Percentiles rank a stretch among this genome's conserved stretches.
Evolutionary conservation across 441 rosid genomes (phyloP).

Genomic region (Syzygium syzygioides): DNA sequence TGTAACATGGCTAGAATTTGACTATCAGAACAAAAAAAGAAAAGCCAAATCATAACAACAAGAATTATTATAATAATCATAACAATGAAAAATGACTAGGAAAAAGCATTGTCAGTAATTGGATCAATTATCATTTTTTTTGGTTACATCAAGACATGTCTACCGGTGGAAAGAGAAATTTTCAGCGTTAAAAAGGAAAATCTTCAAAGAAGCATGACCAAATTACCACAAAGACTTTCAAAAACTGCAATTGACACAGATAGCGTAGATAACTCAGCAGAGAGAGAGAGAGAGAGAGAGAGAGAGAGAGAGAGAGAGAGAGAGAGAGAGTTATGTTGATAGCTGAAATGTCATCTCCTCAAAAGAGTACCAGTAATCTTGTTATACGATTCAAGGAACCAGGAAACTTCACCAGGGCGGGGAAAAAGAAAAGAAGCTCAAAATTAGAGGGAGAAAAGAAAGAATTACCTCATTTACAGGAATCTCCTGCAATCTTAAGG

Average conservation of each 20-base stretch:
- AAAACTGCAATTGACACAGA: not conserved
- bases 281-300: not conserved
- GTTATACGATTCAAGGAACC: not conserved
- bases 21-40: not conserved
- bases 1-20: not conserved
- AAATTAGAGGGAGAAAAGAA: not conserved
- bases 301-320: not conserved
- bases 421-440: not conserved
- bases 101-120: not conserved
- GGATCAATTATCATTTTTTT: not conserved
- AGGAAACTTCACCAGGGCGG: not conserved
- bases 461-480: slow-evolving; percentile 46
- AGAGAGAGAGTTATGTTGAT: not conserved
- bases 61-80: not conserved
- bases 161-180: not conserved
- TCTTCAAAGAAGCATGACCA: not conserved
- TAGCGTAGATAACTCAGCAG: not conserved
- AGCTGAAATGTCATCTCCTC: not conserved
- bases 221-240: not conserved
- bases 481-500: slow-evolving; percentile 48
- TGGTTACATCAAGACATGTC: not conserved
- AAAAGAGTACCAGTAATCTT: not conserved
- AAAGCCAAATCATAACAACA: not conserved
- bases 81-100: not conserved
- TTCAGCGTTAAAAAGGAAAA: not conserved